phyloP scores from a whole-genome alignment of 192 early-diverging fungal species.

The Linnemannia zychae region DNA sequence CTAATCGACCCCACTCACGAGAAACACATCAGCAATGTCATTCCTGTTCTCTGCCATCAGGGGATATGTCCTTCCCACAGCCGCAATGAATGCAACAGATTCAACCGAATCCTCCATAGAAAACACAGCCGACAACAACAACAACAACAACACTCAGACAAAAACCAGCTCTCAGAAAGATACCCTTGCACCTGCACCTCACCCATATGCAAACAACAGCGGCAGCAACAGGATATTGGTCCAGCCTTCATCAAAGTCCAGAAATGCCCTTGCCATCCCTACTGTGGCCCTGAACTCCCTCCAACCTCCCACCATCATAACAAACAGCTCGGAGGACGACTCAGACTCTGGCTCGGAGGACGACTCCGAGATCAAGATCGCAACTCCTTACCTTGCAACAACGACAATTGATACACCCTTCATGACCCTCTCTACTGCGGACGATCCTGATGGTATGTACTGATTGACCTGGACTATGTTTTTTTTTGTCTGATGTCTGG shows the following conservation, averaged over 20 bases:
- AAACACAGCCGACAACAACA: neutral
- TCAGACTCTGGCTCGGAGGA: conserved; percentile 29
- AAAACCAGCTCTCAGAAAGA: neutral
- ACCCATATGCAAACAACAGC: conserved; percentile 24
- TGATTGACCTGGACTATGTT: too few relatives aligned
- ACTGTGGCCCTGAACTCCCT: conserved; percentile 21
- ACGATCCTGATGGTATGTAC: conserved; percentile 41
- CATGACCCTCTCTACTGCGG: conserved; percentile 46
- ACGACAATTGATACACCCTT: conserved; percentile 13
- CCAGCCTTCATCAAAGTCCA: neutral
- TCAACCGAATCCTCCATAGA: neutral
- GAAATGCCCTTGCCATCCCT: conserved; percentile 22
- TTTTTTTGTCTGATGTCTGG: neutral
- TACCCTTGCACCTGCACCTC: neutral
- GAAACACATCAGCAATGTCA: conserved; percentile 37
- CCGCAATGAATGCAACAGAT: neutral
- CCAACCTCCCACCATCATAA: conserved; percentile 19
- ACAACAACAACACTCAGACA: neutral
- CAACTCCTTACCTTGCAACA: conserved; percentile 4
- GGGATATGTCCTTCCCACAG: conserved; percentile 26
- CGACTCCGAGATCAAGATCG: conserved; percentile 19
- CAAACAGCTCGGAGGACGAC: neutral
- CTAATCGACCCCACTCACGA: neutral
- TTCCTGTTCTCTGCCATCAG: conserved; percentile 34
- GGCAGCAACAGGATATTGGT: conserved; percentile 38